Evolutionary conservation across 2,329 filamentous ascomycete genomes (phyloP), one percentile per base, ranked within the genome.

Genomic region (Colletotrichum gloeosporioides): DNA sequence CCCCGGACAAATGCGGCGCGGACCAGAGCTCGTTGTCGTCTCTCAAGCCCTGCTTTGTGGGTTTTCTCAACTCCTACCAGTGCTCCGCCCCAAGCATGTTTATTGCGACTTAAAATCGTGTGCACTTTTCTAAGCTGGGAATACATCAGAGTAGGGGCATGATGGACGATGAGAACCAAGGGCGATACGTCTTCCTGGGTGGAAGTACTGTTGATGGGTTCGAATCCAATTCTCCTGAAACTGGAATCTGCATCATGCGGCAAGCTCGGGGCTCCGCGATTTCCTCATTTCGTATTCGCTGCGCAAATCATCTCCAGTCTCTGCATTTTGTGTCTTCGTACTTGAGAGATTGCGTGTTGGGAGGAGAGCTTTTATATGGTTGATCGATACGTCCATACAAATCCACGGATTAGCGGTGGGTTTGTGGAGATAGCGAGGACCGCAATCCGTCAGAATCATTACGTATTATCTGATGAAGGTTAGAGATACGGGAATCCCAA

Each of bases 121-220:
- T 18, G 22, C n/a, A 53, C 6, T 12, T 7, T 2, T 53, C 0
- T 53, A 0, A 8, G 12, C 3, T 53, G 44, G 2, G 12, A 22
- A 13, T 53, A 53, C n/a, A 1, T 53, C 2, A 4, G 6, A 22
- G 4, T 8, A 53, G 10, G n/a, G 44, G 10, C 44, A 22, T 53
- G n/a, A 53, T 53, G 44, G n/a, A 22, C 6, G 44, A 53, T 53
- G 44, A 13, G 0, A 8, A 22, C 12, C n/a, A 2, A 53, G n/a
- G n/a, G 6, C 3, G n/a, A 22, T 13, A 8, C 1, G 2, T 22
- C 44, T 53, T 53, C 6, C n/a, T 22, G 3, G 0, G 44, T 4
- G 6, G 18, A n/a, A 49, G 4, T 4, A 12, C 10, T 22, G 2
- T 49, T 49, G 5, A 44, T 44, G 8, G 18, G 44, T 7, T 7